Base-by-base conservation (phyloP, 2,329 filamentous ascomycete genomes). In the Colletotrichum cereale region DNA sequence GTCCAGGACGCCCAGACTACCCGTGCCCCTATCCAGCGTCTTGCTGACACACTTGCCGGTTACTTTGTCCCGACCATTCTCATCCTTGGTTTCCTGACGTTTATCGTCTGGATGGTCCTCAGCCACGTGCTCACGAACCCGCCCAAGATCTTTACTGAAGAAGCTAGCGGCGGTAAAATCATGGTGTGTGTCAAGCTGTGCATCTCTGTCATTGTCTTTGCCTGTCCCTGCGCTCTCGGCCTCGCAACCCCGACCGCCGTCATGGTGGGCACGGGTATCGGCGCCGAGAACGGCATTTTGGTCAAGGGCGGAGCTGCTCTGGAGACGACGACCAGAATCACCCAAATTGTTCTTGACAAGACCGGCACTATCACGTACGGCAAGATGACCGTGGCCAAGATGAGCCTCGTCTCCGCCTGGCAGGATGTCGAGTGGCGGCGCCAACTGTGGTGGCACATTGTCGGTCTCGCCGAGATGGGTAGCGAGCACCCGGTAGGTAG, bases 111-210 rank as follows among this genome's bases (percentile, higher is more conserved):
- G 96, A 97, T 99, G 94, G 85, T 98, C 38, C 88, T 99, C 16
- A 97, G 95, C 80, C 96, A 98, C 78, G 87, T 94, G 42, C 85
- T 99, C 38, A 82, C 90, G 0, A 86, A 96, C 78, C 96, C 96
- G n/a, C 96, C 96, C 2, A 88, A 91, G 78, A 95, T 98, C 74
- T 99, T 99, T 82, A 84, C 92, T 34, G 87, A 93, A 71, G 90
- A 92, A 70, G 88, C 89, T 55, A 96, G 93, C 78, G 96, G 96
- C 73, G 96, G 96, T 67, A 96, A 94, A 79, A 86, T 98, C 74
- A 98, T 99, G 93, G 94, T 98, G 2, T 99, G 96, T 79, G 86
- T 98, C 74, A 97, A 98, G 84, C 90, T 99, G 21, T 98, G 96
- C 82, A 99, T 99, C 76, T 97, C 96, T 0, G 96, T 99, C 75